A percentile compares a stretch with the other conserved stretches of the same genome.
phyloP scores from a whole-genome alignment of 2,329 filamentous ascomycete species.

The Leptographium radiaticola region DNA sequence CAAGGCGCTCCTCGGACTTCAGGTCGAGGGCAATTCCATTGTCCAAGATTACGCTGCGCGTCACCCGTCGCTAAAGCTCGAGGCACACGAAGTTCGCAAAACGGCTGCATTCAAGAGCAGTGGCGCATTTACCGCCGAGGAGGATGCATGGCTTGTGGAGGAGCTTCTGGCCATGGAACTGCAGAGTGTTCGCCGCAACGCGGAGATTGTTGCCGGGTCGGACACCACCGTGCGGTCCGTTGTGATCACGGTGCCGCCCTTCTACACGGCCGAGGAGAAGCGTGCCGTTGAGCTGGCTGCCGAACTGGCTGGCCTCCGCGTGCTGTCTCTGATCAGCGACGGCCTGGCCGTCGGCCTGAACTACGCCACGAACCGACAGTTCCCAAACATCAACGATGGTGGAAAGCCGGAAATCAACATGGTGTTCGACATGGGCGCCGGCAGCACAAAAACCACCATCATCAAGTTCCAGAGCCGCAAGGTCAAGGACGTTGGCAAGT shows the following conservation, averaged over 20 bases:
- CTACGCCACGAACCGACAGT: conserved; percentile 84
- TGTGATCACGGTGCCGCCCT: conserved; percentile 81
- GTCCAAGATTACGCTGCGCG: conserved; percentile 59
- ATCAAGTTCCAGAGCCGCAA: conserved; percentile 78
- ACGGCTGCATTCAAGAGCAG: conserved; percentile 76
- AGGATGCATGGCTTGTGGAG: conserved; percentile 67
- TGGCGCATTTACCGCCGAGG: conserved; percentile 42
- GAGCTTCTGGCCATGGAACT: conserved; percentile 94
- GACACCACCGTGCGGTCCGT: conserved; percentile 62
- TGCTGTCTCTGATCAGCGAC: conserved; percentile 76
- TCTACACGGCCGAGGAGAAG: conserved; percentile 84
- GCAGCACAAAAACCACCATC: conserved; percentile 81
- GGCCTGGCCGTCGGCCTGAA: conserved; percentile 87
- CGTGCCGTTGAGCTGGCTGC: conserved; percentile 74
- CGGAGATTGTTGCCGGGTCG: conserved; percentile 68
- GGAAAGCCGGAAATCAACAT: conserved; percentile 83
- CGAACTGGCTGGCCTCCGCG: conserved; percentile 74
- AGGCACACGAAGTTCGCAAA: conserved; percentile 42
- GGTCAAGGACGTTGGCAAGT: conserved; percentile 84
- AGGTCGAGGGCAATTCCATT: conserved; percentile 39
- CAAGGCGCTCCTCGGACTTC: conserved; percentile 76
- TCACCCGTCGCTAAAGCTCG: conserved; percentile 66
- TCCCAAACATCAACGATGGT: conserved; percentile 71
- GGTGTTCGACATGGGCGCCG: conserved; percentile 96
- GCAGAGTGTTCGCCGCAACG: conserved; percentile 80